A percentile compares a stretch with the other conserved stretches of the same genome.
Evolutionary conservation across 495 filamentous ascomycete genomes (phyloP).

Genomic region (Trichoderma virens): DNA sequence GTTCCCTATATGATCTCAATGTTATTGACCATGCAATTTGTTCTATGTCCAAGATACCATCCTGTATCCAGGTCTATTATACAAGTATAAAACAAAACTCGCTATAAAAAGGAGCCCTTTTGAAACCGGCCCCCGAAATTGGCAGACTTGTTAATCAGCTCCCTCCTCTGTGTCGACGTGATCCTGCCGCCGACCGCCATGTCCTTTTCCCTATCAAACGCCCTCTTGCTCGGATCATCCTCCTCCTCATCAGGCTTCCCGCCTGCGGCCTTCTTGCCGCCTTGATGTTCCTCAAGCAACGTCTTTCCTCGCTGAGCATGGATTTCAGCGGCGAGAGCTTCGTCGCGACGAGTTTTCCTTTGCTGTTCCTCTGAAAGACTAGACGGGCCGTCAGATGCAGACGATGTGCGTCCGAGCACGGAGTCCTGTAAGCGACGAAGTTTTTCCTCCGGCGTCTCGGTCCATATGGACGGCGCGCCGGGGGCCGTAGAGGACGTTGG

Average conservation of each 20-base stretch:
- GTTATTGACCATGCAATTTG: too few relatives aligned
- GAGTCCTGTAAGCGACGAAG: slow-evolving; percentile 71
- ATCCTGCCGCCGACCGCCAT: slow-evolving; percentile 71
- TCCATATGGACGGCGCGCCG: slow-evolving; percentile 64
- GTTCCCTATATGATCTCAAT: too few relatives aligned
- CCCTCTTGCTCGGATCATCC: slow-evolving; percentile 83
- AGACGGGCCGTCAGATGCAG: not conserved
- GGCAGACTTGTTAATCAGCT: slow-evolving; percentile 72
- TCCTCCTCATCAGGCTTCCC: slow-evolving; percentile 51
- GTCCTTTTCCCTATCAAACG: slow-evolving; percentile 93
- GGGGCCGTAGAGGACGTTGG: slow-evolving; percentile 35
- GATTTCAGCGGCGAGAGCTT: slow-evolving; percentile 27
- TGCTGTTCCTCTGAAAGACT: not conserved
- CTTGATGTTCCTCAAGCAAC: slow-evolving; percentile 56
- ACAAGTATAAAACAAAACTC: not conserved
- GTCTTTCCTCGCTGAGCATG: slow-evolving; percentile 52
- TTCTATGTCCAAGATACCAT: too few relatives aligned
- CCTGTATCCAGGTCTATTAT: not conserved
- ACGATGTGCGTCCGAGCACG: slow-evolving; percentile 62
- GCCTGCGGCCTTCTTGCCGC: slow-evolving; percentile 12
- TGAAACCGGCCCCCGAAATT: slow-evolving; percentile 80
- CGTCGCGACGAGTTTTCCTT: slow-evolving; percentile 37
- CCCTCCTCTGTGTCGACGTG: slow-evolving; percentile 62
- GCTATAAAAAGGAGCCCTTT: slow-evolving; percentile 65
- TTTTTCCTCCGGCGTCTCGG: slow-evolving; percentile 86